phyloP scores from a whole-genome alignment of 176 grass and related monocot species.

The Poa annua region DNA sequence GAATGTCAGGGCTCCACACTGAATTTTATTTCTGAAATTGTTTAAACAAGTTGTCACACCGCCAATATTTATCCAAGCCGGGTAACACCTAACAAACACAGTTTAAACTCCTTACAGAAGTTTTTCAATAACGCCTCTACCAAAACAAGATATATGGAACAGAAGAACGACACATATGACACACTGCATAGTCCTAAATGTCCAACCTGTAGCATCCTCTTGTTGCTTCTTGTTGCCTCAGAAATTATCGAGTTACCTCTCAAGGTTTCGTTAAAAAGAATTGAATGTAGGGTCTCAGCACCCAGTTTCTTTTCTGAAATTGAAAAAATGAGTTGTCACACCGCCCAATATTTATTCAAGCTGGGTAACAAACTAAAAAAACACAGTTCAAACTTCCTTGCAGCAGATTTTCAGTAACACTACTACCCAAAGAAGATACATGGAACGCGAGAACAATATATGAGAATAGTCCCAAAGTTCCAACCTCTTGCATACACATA shows the following conservation, averaged over 20 bases:
- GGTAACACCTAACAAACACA: no score
- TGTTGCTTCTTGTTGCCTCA: no score
- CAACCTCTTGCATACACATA: not conserved
- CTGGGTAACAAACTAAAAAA: not conserved
- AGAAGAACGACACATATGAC: no score
- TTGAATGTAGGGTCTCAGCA: not conserved
- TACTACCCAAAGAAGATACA: not conserved
- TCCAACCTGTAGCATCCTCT: no score
- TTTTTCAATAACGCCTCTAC: no score
- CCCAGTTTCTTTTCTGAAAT: not conserved
- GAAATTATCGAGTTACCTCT: not conserved
- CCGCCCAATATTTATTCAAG: not conserved
- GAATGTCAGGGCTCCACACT: no score
- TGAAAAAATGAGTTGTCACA: not conserved
- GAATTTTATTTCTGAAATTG: no score
- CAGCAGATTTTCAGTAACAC: not conserved
- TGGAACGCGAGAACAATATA: not conserved
- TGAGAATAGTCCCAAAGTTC: not conserved
- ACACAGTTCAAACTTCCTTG: not conserved
- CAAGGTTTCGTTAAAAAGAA: not conserved
- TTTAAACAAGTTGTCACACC: no score
- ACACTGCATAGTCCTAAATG: no score
- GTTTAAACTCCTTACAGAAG: no score
- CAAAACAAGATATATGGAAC: no score
- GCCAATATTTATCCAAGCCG: no score